These are phyloP conservation scores for Parathielavia hyrcaniae DNA, from an alignment of 495 filamentous ascomycete species.

Conservation along the genomic window DNA sequence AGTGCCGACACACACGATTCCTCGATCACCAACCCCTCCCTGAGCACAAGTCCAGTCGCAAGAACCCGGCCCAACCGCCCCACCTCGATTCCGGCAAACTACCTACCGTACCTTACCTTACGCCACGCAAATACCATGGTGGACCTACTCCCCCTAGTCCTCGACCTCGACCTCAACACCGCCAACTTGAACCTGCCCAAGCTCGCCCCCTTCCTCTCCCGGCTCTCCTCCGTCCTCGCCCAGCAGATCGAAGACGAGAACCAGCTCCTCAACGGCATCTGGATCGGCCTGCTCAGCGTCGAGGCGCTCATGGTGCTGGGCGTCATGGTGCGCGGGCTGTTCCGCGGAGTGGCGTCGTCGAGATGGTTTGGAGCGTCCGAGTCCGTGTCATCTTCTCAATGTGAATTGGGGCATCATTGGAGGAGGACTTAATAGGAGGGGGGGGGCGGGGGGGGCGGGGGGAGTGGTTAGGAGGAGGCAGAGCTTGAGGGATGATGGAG, in stretches of 20 bases:
- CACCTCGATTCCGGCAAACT: no score
- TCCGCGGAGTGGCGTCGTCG: conserved; percentile 20
- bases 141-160: not conserved
- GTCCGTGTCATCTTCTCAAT: no score
- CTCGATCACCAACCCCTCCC: no score
- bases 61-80: no score
- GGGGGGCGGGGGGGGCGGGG: no score
- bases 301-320: conserved; percentile 40
- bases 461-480: no score
- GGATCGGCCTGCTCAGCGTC: conserved; percentile 40
- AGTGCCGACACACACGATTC: no score
- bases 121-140: not conserved
- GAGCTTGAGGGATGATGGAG: not conserved
- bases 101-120: no score
- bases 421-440: no score
- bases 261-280: conserved; percentile 41
- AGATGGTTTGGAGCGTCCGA: not conserved
- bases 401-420: no score
- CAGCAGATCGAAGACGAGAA: conserved; percentile 33
- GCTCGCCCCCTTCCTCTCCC: conserved; percentile 20
- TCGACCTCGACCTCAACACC: not conserved
- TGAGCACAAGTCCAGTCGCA: no score
- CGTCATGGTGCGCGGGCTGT: conserved; percentile 28
- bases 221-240: not conserved
- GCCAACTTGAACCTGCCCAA: conserved; percentile 9